These are phyloP conservation scores for Antarctomyces pellizariae DNA, from an alignment of 495 filamentous ascomycete species.

Conservation along the genomic window DNA sequence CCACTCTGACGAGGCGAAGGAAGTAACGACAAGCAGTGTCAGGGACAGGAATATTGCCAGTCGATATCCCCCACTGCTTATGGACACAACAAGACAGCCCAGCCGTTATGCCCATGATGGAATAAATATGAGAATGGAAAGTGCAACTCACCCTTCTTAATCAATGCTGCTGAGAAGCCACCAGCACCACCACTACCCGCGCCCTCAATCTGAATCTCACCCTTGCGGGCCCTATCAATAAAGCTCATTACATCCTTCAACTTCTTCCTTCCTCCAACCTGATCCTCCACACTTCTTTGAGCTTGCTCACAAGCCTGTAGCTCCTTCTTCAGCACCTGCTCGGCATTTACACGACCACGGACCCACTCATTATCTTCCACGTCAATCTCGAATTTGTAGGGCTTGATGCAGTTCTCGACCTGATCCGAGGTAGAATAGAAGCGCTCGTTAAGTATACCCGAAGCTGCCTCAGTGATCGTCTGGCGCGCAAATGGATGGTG, in stretches of 20 bases:
- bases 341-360: constrained; percentile 56
- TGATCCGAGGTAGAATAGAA: constrained; percentile 94
- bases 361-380: constrained; percentile 76
- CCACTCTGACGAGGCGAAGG: too few relatives aligned
- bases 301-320: constrained; percentile 62
- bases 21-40: too few relatives aligned
- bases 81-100: too few relatives aligned
- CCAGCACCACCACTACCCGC: constrained; percentile 67
- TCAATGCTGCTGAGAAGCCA: constrained; percentile 65
- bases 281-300: constrained; percentile 45
- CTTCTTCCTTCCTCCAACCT: constrained; percentile 58
- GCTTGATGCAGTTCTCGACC: constrained; percentile 99
- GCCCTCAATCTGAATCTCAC: constrained; percentile 62
- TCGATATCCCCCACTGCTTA: too few relatives aligned
- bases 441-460: constrained; percentile 71
- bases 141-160: constrained; percentile 42
- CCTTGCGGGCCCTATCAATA: constrained; percentile 68
- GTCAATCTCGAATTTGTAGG: constrained; percentile 94
- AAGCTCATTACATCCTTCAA: constrained; percentile 76
- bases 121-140: constrained; percentile 1
- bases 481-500: constrained; percentile 77
- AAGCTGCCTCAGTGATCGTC: constrained; percentile 73
- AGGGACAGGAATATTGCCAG: too few relatives aligned
- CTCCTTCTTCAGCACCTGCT: constrained; percentile 58
- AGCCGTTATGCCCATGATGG: too few relatives aligned